Evolutionary conservation across 1,284 basidiomycete species (phyloP).

Genomic region (Puccinia horiana): DNA sequence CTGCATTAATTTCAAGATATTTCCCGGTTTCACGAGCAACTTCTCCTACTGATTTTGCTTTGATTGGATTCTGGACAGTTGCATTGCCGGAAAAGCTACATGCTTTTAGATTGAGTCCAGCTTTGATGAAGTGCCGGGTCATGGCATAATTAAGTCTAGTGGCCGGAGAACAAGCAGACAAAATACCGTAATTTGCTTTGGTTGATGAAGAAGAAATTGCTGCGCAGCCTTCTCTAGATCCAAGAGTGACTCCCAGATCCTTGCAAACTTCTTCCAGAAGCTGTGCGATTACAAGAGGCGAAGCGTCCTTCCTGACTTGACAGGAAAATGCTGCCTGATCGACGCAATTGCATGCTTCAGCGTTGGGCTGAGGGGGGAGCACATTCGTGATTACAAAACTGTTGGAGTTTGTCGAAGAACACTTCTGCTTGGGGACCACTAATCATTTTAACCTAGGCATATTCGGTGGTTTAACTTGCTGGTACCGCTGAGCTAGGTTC

Average conservation of each 20-base stretch:
- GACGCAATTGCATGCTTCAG: slow-evolving; percentile 17
- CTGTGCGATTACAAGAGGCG: not conserved
- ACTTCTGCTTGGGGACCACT: not conserved
- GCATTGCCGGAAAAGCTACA: slow-evolving; percentile 29
- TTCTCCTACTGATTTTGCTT: not conserved
- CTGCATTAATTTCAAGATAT: slow-evolving; percentile 18
- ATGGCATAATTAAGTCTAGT: slow-evolving; percentile 23
- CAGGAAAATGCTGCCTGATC: slow-evolving; percentile 12
- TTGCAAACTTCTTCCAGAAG: slow-evolving; percentile 9
- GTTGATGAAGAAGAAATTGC: slow-evolving; percentile 1
- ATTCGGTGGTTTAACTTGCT: slow-evolving; percentile 5
- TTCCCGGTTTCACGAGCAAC: not conserved
- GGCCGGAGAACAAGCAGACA: slow-evolving; percentile 16
- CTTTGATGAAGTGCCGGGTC: not conserved
- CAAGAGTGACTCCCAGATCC: not conserved
- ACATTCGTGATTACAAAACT: slow-evolving; percentile 19
- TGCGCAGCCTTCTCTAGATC: not conserved
- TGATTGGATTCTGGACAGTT: not conserved
- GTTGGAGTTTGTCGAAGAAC: slow-evolving; percentile 1
- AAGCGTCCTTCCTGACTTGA: slow-evolving; percentile 22
- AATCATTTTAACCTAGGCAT: not conserved
- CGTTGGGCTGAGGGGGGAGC: slow-evolving; percentile 15
- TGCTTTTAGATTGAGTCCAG: not conserved
- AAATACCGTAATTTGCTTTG: slow-evolving; percentile 12
- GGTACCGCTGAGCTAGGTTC: slow-evolving; percentile 1